A percentile compares a stretch with the other conserved stretches of the same genome.
Evolutionary conservation across 768 basidiomycete genomes (phyloP).

Genomic region (Lactarius sp.): DNA sequence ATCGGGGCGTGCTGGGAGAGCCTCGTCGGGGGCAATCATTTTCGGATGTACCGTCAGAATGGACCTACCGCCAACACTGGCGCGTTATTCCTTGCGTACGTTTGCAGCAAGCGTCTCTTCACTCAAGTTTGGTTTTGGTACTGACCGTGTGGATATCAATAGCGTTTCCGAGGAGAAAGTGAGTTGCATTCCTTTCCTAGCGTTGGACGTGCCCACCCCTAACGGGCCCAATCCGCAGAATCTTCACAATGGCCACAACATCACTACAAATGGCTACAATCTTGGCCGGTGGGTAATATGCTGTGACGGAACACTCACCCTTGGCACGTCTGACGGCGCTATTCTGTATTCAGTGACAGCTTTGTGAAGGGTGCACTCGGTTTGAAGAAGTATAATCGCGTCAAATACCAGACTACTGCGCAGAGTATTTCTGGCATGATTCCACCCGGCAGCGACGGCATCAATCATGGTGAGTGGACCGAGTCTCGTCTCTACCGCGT

Average conservation of each 20-base stretch:
- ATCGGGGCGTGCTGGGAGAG: conserved; percentile 40
- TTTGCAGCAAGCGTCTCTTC: background rate
- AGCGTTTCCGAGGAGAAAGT: conserved; percentile 28
- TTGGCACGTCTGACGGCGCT: background rate
- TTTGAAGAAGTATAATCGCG: background rate
- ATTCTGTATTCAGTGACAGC: too few relatives aligned
- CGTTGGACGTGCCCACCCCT: background rate
- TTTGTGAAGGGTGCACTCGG: background rate
- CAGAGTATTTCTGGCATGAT: conserved; percentile 34
- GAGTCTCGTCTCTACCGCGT: background rate
- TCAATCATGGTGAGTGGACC: conserved; percentile 43
- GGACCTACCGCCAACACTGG: conserved; percentile 31
- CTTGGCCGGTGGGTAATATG: conserved; percentile 29
- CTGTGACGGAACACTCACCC: background rate
- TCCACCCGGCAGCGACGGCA: conserved; percentile 42
- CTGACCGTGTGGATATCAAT: too few relatives aligned
- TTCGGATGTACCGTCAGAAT: conserved; percentile 31
- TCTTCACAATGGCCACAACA: conserved; percentile 27
- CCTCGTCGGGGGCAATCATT: conserved; percentile 25
- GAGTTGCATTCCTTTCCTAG: background rate
- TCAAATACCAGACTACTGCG: conserved; percentile 8
- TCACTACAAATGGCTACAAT: conserved; percentile 31
- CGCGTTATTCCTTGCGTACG: conserved; percentile 35
- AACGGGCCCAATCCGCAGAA: conserved; percentile 2
- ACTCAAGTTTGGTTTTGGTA: background rate